phyloP scores from a whole-genome alignment of 2,329 filamentous ascomycete species.

The Aspergillus transmontanensis region DNA sequence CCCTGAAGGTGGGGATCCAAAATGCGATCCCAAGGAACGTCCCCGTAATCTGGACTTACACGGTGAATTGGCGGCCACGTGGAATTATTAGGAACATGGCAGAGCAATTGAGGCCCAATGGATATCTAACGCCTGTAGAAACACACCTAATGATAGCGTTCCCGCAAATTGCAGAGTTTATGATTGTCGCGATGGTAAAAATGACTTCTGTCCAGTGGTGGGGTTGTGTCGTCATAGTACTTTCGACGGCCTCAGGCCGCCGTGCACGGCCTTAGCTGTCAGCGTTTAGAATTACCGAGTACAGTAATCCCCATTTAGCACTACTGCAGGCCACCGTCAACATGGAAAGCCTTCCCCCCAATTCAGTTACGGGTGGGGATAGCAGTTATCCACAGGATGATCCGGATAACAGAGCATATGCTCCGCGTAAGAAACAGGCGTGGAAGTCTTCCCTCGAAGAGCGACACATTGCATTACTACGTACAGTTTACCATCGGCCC shows the following conservation, averaged over 20 bases:
- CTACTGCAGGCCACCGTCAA: background rate
- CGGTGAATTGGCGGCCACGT: constrained; percentile 1
- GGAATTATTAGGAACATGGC: constrained; percentile 9
- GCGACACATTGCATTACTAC: too few species aligned
- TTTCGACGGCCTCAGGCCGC: constrained; percentile 11
- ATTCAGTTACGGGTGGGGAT: too few species aligned
- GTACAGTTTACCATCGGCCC: too few species aligned
- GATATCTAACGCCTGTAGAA: background rate
- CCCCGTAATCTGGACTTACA: constrained; percentile 13
- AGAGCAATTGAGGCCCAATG: background rate
- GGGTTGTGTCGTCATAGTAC: constrained; percentile 22
- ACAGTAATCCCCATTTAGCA: background rate
- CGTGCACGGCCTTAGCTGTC: background rate
- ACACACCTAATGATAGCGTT: background rate
- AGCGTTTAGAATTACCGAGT: background rate
- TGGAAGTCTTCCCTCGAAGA: too few species aligned
- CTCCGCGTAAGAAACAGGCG: too few species aligned
- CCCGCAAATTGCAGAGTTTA: background rate
- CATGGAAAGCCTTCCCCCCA: background rate
- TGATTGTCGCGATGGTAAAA: background rate
- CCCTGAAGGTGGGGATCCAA: constrained; percentile 12
- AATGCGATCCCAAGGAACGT: constrained; percentile 10
- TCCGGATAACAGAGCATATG: too few species aligned
- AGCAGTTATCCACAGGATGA: too few species aligned
- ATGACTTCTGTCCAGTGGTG: constrained; percentile 1